Conservation (phyloP, 2,329 filamentous ascomycete species). For the Fonsecaea multimorphosa region DNA sequence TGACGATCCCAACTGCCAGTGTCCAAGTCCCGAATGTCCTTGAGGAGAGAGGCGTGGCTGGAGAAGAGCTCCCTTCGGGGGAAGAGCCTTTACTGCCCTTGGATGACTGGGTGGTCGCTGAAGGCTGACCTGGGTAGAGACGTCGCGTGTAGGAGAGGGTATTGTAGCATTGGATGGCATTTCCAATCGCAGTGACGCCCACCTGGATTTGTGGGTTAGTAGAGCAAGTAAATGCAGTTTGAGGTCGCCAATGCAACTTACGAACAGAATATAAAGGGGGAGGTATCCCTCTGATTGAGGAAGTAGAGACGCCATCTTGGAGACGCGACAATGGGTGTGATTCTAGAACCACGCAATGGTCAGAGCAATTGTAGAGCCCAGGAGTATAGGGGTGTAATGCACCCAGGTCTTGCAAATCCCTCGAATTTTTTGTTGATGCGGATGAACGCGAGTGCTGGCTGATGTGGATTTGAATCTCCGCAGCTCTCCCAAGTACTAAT, state of each 20-base stretch:
- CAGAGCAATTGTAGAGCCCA: background rate
- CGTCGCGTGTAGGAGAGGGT: slow-evolving; percentile 83
- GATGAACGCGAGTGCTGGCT: background rate
- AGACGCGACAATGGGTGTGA: background rate
- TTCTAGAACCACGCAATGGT: background rate
- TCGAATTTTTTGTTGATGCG: background rate
- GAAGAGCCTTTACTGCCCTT: slow-evolving; percentile 18
- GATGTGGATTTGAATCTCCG: background rate
- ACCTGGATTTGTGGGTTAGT: slow-evolving; percentile 64
- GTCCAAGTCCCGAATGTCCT: slow-evolving; percentile 91
- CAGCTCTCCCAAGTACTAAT: background rate
- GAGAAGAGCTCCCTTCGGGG: slow-evolving; percentile 47
- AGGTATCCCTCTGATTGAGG: slow-evolving; percentile 36
- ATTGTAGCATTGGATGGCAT: slow-evolving; percentile 81
- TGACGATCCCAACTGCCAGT: slow-evolving; percentile 74
- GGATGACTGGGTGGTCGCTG: slow-evolving; percentile 34
- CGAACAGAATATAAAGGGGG: slow-evolving; percentile 38
- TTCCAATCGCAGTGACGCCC: slow-evolving; percentile 79
- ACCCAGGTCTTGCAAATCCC: background rate
- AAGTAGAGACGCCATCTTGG: slow-evolving; percentile 27
- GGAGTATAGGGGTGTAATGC: background rate
- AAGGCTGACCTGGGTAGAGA: slow-evolving; percentile 64
- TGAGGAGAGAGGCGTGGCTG: slow-evolving; percentile 74
- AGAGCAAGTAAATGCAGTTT: slow-evolving; percentile 56
- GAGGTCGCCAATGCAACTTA: slow-evolving; percentile 37